A percentile compares a stretch with the other conserved stretches of the same genome.
phyloP scores from a whole-genome alignment of 2,329 filamentous ascomycete species.

The Ophiostoma tasmaniense region DNA sequence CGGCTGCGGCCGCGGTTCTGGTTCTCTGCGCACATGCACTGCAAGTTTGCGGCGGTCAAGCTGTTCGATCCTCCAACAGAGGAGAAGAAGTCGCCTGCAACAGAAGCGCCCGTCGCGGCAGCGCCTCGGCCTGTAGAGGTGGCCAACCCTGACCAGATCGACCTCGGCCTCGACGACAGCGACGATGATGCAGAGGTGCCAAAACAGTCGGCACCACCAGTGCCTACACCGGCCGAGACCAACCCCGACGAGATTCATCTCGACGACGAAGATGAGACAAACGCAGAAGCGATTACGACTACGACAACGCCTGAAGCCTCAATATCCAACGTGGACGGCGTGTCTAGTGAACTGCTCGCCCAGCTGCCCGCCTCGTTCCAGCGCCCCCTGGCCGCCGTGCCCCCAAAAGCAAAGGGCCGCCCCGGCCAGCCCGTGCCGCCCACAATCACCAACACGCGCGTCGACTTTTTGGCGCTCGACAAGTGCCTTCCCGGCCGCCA shows the following conservation, averaged over 20 bases:
- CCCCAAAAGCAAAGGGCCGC: slow-evolving; percentile 26
- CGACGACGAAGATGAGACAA: slow-evolving; percentile 47
- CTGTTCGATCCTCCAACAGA: slow-evolving; percentile 33
- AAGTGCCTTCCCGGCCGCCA: slow-evolving; percentile 76
- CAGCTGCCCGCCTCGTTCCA: slow-evolving; percentile 71
- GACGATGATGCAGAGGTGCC: slow-evolving; percentile 35
- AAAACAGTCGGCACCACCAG: not conserved
- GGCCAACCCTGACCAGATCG: slow-evolving; percentile 59
- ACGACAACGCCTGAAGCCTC: not conserved
- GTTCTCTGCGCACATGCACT: slow-evolving; percentile 91
- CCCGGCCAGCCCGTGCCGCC: slow-evolving; percentile 57
- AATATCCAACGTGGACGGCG: slow-evolving; percentile 24
- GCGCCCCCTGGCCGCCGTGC: slow-evolving; percentile 23
- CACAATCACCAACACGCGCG: slow-evolving; percentile 67
- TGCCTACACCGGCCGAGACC: not conserved
- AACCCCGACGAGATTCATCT: slow-evolving; percentile 67
- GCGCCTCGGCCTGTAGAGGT: slow-evolving; percentile 8
- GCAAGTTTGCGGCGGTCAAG: slow-evolving; percentile 69
- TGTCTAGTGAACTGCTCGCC: slow-evolving; percentile 58
- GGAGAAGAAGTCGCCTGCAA: slow-evolving; percentile 17
- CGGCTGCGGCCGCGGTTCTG: slow-evolving; percentile 74
- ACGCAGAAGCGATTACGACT: slow-evolving; percentile 12
- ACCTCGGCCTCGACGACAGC: slow-evolving; percentile 60
- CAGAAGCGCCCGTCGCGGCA: not conserved
- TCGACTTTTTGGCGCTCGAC: slow-evolving; percentile 81